phyloP scores from a whole-genome alignment of 1,284 basidiomycete genomes.

The Cystobasidiaceae sp. region DNA sequence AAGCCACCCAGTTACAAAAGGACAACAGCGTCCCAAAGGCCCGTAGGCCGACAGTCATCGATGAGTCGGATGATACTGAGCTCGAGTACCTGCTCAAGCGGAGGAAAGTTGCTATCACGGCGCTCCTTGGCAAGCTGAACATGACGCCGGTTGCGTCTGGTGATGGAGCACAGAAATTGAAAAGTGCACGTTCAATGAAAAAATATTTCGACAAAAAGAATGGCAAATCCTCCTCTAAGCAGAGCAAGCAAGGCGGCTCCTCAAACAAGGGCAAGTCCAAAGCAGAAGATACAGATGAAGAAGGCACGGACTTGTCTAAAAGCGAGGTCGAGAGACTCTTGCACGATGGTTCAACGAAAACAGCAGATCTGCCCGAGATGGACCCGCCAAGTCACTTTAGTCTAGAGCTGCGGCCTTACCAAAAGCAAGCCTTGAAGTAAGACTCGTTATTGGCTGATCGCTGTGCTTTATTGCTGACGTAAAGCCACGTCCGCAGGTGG shows the following conservation, averaged over 20 bases:
- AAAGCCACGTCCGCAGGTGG: conserved; percentile 58
- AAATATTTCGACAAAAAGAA: conserved; percentile 17
- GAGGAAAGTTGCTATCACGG: conserved; percentile 10
- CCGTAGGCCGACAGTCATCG: background rate
- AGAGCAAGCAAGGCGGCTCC: background rate
- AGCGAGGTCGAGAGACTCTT: conserved; percentile 38
- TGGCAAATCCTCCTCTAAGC: background rate
- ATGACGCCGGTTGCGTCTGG: conserved; percentile 10
- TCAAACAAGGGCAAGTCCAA: conserved; percentile 16
- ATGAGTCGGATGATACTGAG: conserved; percentile 23
- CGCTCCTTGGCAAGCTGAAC: conserved; percentile 3
- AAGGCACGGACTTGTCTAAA: conserved; percentile 37
- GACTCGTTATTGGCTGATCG: background rate
- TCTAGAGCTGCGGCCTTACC: conserved; percentile 73
- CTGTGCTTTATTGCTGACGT: background rate
- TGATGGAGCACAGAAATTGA: conserved; percentile 3
- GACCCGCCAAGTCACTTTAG: conserved; percentile 75
- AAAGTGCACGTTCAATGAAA: background rate
- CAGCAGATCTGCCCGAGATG: conserved; percentile 74
- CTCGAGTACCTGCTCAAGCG: background rate
- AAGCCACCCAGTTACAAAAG: background rate
- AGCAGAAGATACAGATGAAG: conserved; percentile 33
- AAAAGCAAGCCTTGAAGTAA: conserved; percentile 76
- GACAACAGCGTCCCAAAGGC: background rate
- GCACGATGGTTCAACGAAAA: conserved; percentile 72